Conservation (phyloP, 2,329 filamentous ascomycete species). For the Colletotrichum sidae region DNA sequence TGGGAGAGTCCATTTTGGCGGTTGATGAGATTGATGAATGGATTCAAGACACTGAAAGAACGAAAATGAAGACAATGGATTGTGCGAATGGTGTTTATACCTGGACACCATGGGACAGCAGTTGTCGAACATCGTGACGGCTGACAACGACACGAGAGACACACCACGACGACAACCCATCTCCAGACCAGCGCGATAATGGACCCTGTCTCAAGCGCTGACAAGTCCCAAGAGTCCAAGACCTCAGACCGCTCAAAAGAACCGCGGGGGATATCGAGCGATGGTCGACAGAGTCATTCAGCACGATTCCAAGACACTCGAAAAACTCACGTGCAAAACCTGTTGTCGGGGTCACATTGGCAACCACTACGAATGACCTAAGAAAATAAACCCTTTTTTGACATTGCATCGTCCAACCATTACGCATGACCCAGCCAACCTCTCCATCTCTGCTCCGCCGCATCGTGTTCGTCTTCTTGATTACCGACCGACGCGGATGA, state of each 20-base stretch:
- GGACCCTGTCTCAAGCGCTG: constrained; percentile 9
- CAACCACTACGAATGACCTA: constrained; percentile 38
- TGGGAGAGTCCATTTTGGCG: constrained; percentile 34
- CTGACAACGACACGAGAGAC: constrained; percentile 34
- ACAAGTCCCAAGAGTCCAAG: background rate
- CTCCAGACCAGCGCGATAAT: constrained; percentile 4
- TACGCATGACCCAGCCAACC: constrained; percentile 34
- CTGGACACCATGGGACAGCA: background rate
- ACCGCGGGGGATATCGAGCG: background rate
- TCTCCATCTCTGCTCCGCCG: background rate
- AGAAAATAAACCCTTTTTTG: constrained; percentile 21
- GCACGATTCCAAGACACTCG: background rate
- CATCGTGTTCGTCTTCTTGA: background rate
- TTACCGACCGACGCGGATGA: constrained; percentile 79
- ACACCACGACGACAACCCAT: constrained; percentile 1
- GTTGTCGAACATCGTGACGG: constrained; percentile 14
- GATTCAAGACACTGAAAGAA: background rate
- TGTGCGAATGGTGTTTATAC: constrained; percentile 3
- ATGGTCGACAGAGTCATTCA: constrained; percentile 25
- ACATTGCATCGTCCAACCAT: constrained; percentile 38
- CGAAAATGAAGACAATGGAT: background rate
- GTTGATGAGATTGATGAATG: background rate
- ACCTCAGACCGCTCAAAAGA: too few species aligned
- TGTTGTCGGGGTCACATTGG: constrained; percentile 35
- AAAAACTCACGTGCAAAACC: constrained; percentile 31